These are phyloP conservation scores for Lentinula sp. DNA, from an alignment of 768 basidiomycete species.

Conservation along the genomic window DNA sequence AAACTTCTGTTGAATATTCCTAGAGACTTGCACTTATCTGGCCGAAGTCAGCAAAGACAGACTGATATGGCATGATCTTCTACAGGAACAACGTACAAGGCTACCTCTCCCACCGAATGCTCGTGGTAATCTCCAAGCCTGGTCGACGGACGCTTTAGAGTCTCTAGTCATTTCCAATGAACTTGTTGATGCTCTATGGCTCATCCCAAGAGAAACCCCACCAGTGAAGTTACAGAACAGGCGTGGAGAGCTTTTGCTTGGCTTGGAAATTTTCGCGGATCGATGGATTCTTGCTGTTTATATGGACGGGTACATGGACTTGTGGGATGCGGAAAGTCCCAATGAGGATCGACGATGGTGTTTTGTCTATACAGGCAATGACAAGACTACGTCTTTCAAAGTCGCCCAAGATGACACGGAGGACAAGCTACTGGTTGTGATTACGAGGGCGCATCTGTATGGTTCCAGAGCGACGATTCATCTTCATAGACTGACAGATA, in stretches of 20 bases:
- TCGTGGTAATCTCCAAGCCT: not conserved
- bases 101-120: slow-evolving; percentile 10
- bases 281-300: slow-evolving; percentile 43
- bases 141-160: not conserved
- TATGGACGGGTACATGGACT: slow-evolving; percentile 30
- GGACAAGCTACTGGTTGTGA: slow-evolving; percentile 18
- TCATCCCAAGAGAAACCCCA: not conserved
- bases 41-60: slow-evolving; percentile 12
- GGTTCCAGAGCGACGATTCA: not conserved
- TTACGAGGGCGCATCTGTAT: slow-evolving; percentile 14
- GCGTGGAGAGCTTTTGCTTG: slow-evolving; percentile 18
- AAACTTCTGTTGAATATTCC: not conserved
- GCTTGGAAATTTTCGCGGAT: slow-evolving; percentile 36
- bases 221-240: slow-evolving; percentile 2
- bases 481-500: not conserved
- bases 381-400: slow-evolving; percentile 13
- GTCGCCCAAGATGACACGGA: slow-evolving; percentile 15
- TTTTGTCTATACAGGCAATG: not conserved
- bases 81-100: slow-evolving; percentile 4
- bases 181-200: not conserved
- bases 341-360: not conserved
- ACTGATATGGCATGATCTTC: slow-evolving; percentile 14
- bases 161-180: not conserved
- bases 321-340: slow-evolving; percentile 31
- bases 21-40: slow-evolving; percentile 12